phyloP scores from a whole-genome alignment of 2,329 filamentous ascomycete genomes.

The Cladorrhinum sp. region DNA sequence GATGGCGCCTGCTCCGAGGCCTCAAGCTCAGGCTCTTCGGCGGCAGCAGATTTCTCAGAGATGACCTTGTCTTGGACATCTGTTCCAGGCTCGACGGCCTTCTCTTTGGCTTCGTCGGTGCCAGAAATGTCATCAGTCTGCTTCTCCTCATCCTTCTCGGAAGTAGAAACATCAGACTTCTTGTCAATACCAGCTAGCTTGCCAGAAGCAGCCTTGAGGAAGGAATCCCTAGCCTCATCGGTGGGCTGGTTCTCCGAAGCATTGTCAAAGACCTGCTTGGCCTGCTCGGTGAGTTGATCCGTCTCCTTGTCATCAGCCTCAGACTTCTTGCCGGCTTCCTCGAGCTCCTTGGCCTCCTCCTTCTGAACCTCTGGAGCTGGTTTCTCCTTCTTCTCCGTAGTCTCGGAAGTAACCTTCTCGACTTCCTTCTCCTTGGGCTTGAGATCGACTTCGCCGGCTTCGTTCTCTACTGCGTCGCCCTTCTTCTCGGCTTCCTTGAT shows the following conservation, averaged over 20 bases:
- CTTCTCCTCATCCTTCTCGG: not conserved
- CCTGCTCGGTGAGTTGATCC: constrained; percentile 22
- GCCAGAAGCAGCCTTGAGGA: constrained; percentile 19
- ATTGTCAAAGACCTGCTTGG: constrained; percentile 25
- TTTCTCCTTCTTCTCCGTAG: too few relatives aligned
- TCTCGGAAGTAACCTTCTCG: not conserved
- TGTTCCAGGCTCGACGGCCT: not conserved
- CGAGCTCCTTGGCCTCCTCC: constrained; percentile 13
- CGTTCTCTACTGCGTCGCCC: not conserved
- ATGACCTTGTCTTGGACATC: not conserved
- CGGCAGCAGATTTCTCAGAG: not conserved
- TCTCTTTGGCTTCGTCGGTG: not conserved
- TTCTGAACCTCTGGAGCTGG: not conserved
- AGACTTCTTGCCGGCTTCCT: constrained; percentile 16
- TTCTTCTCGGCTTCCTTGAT: not conserved
- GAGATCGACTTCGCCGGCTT: constrained; percentile 22
- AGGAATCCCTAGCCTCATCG: constrained; percentile 21
- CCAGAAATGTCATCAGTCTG: not conserved
- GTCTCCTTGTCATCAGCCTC: constrained; percentile 3
- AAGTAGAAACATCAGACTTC: not conserved
- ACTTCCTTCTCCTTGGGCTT: constrained; percentile 21
- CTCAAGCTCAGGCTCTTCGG: not conserved
- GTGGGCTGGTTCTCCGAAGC: constrained; percentile 26
- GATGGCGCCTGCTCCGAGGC: not conserved
- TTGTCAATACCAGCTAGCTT: not conserved